Conservation (phyloP, 176 grass and related monocot species). For the Aegilops speltoides region DNA sequence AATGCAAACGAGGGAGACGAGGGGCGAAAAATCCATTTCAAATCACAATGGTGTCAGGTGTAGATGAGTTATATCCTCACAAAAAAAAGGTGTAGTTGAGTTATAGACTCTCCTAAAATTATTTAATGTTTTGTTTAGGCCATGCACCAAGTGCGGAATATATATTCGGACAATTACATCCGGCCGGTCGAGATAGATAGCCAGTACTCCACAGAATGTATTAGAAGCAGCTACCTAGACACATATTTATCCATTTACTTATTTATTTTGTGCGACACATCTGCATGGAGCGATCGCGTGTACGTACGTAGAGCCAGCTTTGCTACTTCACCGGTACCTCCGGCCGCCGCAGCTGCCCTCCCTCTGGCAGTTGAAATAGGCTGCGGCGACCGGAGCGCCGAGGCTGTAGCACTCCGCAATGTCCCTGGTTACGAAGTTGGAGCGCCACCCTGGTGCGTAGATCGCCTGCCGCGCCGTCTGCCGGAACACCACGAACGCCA, state of each 20-base stretch:
- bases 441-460: slow-evolving; percentile 58
- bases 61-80: no score
- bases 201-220: not conserved
- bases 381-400: slow-evolving; percentile 41
- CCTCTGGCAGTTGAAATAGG: slow-evolving; percentile 74
- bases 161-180: not conserved
- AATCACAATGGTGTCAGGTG: no score
- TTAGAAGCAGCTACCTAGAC: not conserved
- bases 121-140: not conserved
- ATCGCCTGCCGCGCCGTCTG: slow-evolving; percentile 39
- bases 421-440: slow-evolving; percentile 65
- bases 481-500: slow-evolving; percentile 61
- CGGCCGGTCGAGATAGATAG: not conserved
- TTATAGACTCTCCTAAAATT: not conserved
- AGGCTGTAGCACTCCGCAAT: slow-evolving; percentile 53
- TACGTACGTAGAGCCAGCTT: not conserved
- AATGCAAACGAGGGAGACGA: no score
- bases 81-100: no score
- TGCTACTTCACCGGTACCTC: slow-evolving; percentile 40
- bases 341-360: slow-evolving; percentile 66
- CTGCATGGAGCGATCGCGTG: not conserved
- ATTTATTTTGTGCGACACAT: not conserved
- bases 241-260: not conserved
- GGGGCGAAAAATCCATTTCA: no score
- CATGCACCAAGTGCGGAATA: not conserved